A percentile compares a stretch with the other conserved stretches of the same genome.
Evolutionary conservation across 352 stramenopile species (phyloP).

Genomic region (Pythium apleroticum): DNA sequence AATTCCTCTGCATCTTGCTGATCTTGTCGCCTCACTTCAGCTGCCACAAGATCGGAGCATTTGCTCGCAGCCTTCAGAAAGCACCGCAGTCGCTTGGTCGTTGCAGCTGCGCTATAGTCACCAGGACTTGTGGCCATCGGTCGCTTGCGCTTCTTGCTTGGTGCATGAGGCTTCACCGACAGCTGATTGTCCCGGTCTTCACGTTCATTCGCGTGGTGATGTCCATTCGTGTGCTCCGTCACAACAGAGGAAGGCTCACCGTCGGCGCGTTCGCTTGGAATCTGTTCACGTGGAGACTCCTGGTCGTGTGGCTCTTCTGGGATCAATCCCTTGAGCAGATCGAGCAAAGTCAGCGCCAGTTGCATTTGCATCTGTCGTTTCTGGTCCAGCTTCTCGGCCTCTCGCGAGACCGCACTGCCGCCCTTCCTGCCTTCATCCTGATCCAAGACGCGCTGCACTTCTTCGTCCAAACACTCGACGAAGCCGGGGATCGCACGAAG

Average conservation of each 20-base stretch:
- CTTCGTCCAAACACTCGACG: slow-evolving; percentile 25
- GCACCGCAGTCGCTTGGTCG: slow-evolving; percentile 23
- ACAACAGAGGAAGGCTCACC: background rate
- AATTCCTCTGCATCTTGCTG: slow-evolving; percentile 85
- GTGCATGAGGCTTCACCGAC: background rate
- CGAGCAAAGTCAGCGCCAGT: slow-evolving; percentile 23
- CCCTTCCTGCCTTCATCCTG: slow-evolving; percentile 3
- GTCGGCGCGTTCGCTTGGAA: background rate
- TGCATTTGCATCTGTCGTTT: slow-evolving; percentile 31
- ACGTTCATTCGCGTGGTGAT: background rate
- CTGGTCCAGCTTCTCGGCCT: slow-evolving; percentile 12
- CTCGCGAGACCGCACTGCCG: slow-evolving; percentile 3
- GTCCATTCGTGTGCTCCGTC: background rate
- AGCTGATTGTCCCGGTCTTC: background rate
- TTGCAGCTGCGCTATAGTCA: slow-evolving; percentile 12
- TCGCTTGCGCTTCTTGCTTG: slow-evolving; percentile 22
- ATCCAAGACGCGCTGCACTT: slow-evolving; percentile 15
- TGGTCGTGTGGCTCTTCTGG: slow-evolving; percentile 1
- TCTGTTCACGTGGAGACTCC: background rate
- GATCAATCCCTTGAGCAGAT: slow-evolving; percentile 22
- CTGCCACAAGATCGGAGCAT: slow-evolving; percentile 51
- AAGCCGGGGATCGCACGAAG: slow-evolving; percentile 50
- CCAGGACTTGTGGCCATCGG: slow-evolving; percentile 3
- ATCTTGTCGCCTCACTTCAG: slow-evolving; percentile 43
- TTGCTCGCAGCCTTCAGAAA: slow-evolving; percentile 41